phyloP scores from a whole-genome alignment of 192 early-diverging fungal species.

The Jimgerdemannia lactiflua region DNA sequence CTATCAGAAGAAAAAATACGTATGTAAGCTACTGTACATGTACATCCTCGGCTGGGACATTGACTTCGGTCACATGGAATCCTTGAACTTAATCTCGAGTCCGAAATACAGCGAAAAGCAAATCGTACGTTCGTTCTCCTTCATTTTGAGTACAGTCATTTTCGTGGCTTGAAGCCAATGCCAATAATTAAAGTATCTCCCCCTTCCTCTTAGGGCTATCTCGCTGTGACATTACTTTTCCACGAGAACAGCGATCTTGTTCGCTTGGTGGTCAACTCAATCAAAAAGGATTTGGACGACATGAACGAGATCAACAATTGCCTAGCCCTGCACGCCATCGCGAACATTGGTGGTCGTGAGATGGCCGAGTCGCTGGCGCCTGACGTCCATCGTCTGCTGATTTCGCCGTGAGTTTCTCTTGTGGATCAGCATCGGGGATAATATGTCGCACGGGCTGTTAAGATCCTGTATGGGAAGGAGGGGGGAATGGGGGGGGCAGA shows the following conservation, averaged over 20 bases:
- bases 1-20: slow-evolving; percentile 99
- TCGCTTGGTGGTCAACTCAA: slow-evolving; percentile 81
- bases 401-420: slow-evolving; percentile 64
- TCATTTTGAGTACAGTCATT: background rate
- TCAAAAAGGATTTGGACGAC: slow-evolving; percentile 88
- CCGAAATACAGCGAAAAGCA: slow-evolving; percentile 97
- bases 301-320: slow-evolving; percentile 86
- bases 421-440: background rate
- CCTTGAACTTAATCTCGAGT: slow-evolving; percentile 88
- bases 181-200: slow-evolving; percentile 1
- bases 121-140: slow-evolving; percentile 61
- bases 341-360: slow-evolving; percentile 92
- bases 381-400: slow-evolving; percentile 83
- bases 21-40: slow-evolving; percentile 99
- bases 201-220: slow-evolving; percentile 71
- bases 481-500: too few relatives aligned
- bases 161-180: background rate
- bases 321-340: slow-evolving; percentile 91
- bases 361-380: slow-evolving; percentile 83
- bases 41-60: slow-evolving; percentile 98
- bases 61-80: slow-evolving; percentile 98
- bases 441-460: too few relatives aligned
- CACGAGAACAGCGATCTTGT: slow-evolving; percentile 83
- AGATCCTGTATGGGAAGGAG: too few relatives aligned
- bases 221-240: slow-evolving; percentile 91